A percentile compares a stretch with the other conserved stretches of the same genome.
phyloP scores from a whole-genome alignment of 2,329 filamentous ascomycete species.

The Penicillium sp. region DNA sequence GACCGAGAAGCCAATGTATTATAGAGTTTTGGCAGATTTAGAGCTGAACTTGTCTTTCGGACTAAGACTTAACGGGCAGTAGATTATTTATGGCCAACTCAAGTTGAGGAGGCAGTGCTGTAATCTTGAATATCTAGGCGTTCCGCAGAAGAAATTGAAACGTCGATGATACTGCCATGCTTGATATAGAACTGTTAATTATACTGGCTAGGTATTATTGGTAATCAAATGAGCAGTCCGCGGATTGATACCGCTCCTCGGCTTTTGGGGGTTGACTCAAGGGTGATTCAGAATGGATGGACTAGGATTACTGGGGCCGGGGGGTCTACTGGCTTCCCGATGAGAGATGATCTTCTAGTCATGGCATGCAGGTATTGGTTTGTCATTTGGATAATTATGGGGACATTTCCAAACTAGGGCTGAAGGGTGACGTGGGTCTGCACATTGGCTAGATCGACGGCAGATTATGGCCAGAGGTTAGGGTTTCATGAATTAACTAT shows the following conservation, averaged over 20 bases:
- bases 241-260: neutral
- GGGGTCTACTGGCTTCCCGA: conserved; percentile 7
- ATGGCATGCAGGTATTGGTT: neutral
- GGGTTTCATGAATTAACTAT: neutral
- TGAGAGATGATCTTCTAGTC: conserved; percentile 10
- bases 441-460: neutral
- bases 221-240: neutral
- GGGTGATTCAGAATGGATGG: conserved; percentile 14
- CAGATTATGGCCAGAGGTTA: neutral
- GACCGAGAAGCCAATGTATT: conserved; percentile 2
- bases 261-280: conserved; percentile 8
- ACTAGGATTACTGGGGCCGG: neutral
- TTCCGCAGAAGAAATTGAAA: conserved; percentile 14
- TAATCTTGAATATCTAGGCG: conserved; percentile 11
- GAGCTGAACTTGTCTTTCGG: conserved; percentile 1
- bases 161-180: conserved; percentile 17
- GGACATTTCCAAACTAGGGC: conserved; percentile 2
- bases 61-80: neutral
- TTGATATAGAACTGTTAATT: conserved; percentile 1
- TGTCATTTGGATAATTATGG: neutral
- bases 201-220: conserved; percentile 4
- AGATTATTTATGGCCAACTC: conserved; percentile 1
- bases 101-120: conserved; percentile 21
- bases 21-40: conserved; percentile 9
- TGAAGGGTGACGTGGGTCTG: conserved; percentile 3